phyloP scores from a whole-genome alignment of 2,329 filamentous ascomycete genomes.

The Colletotrichum gigasporum region DNA sequence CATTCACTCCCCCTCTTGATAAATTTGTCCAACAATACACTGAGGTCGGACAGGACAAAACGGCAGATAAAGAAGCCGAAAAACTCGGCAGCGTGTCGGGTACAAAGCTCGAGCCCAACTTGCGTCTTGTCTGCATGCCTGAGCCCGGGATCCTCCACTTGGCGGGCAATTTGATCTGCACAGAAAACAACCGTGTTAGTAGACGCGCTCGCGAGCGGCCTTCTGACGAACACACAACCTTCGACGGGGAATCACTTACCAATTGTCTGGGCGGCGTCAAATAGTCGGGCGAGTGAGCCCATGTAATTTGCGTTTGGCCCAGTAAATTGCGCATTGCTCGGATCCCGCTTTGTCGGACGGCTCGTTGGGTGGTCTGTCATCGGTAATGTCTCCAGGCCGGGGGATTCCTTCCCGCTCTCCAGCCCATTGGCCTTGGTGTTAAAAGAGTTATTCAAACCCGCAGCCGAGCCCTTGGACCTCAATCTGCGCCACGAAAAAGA shows the following conservation, averaged over 20 bases:
- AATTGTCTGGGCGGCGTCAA: slow-evolving; percentile 91
- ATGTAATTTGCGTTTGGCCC: slow-evolving; percentile 93
- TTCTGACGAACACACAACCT: too few relatives aligned
- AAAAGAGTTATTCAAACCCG: slow-evolving; percentile 64
- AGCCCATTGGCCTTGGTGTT: slow-evolving; percentile 42
- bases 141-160: slow-evolving; percentile 94
- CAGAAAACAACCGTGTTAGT: slow-evolving; percentile 35
- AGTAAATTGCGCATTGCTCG: slow-evolving; percentile 74
- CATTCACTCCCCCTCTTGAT: slow-evolving; percentile 97
- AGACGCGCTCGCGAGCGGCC: not conserved
- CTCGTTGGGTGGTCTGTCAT: slow-evolving; percentile 76
- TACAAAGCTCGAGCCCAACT: slow-evolving; percentile 92
- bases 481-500: slow-evolving; percentile 91
- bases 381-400: slow-evolving; percentile 76
- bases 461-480: slow-evolving; percentile 85
- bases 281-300: slow-evolving; percentile 86
- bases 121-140: slow-evolving; percentile 93
- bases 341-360: slow-evolving; percentile 76
- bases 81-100: slow-evolving; percentile 94
- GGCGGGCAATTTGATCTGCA: slow-evolving; percentile 91
- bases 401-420: slow-evolving; percentile 63
- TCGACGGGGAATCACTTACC: slow-evolving; percentile 68
- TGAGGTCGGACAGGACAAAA: slow-evolving; percentile 89
- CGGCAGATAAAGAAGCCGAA: slow-evolving; percentile 97
- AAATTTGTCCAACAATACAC: slow-evolving; percentile 91